These are phyloP conservation scores for Manihot esculenta DNA, from an alignment of 441 rosid species.

Conservation along the genomic window DNA sequence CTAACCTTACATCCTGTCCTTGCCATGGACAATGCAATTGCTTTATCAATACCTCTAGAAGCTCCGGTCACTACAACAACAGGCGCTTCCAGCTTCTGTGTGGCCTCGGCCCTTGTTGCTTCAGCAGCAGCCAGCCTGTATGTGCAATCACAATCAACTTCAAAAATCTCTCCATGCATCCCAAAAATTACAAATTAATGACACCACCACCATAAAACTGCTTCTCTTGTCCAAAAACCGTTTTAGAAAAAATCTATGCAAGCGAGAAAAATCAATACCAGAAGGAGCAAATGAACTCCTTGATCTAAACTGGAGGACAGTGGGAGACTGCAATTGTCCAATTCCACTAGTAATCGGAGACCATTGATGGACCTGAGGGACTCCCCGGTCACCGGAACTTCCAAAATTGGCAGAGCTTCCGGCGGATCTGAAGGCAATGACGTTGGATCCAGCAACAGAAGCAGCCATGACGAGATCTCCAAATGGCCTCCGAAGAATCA, in stretches of 20 bases:
- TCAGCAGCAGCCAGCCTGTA: constrained; percentile 54
- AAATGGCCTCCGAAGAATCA: constrained; percentile 29
- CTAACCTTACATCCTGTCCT: constrained; percentile 90
- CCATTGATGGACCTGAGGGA: constrained; percentile 39
- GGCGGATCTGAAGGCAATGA: constrained; percentile 42
- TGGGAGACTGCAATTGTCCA: constrained; percentile 30
- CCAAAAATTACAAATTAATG: background rate
- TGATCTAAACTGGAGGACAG: constrained; percentile 42
- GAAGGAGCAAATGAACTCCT: constrained; percentile 42
- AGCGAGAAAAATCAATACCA: too few relatives aligned
- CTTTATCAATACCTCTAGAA: constrained; percentile 90
- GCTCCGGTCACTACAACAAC: constrained; percentile 91
- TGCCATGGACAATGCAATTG: constrained; percentile 84
- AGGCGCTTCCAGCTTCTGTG: constrained; percentile 30
- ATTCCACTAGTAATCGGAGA: constrained; percentile 33
- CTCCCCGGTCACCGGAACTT: constrained; percentile 30
- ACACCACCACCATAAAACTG: background rate
- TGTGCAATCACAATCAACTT: background rate
- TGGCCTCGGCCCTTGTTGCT: constrained; percentile 39
- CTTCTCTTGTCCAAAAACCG: background rate
- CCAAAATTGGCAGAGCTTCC: constrained; percentile 24
- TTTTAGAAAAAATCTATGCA: too few relatives aligned
- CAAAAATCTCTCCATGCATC: too few relatives aligned
- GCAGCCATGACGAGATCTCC: constrained; percentile 52
- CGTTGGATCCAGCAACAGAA: constrained; percentile 43